Conservation (phyloP, 106 monocot genomes). For the Dioscorea dumetorum region DNA sequence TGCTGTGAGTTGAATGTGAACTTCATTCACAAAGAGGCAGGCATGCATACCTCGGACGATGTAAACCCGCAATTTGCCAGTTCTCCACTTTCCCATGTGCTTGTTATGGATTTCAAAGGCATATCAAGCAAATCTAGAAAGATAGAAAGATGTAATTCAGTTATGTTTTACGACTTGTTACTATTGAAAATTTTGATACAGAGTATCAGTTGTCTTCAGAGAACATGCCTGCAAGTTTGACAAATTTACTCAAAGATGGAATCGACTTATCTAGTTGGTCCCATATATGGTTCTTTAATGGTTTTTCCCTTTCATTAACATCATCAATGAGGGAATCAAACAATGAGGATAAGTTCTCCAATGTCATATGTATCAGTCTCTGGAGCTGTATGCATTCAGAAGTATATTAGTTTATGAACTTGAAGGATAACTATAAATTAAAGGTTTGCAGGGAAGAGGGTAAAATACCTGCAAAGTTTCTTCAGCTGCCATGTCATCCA, state of each 20-base stretch:
- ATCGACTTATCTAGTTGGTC: conserved; percentile 37
- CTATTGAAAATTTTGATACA: conserved; percentile 3
- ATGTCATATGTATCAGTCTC: conserved; percentile 55
- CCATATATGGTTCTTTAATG: conserved; percentile 16
- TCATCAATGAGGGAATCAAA: conserved; percentile 39
- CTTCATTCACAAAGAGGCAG: background rate
- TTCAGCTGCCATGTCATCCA: conserved; percentile 96
- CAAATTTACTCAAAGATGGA: conserved; percentile 64
- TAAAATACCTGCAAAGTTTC: conserved; percentile 89
- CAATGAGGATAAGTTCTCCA: conserved; percentile 67
- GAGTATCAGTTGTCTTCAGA: background rate
- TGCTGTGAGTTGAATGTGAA: background rate
- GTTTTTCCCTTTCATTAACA: conserved; percentile 23
- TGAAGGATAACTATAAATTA: background rate
- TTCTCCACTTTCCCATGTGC: conserved; percentile 81
- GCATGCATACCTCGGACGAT: conserved; percentile 59
- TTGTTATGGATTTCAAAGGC: conserved; percentile 77
- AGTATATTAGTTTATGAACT: background rate
- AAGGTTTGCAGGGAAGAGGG: background rate
- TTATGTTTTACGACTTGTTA: background rate
- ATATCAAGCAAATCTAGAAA: conserved; percentile 78
- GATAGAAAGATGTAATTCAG: conserved; percentile 9
- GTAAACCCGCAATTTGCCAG: conserved; percentile 64
- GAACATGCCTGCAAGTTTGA: conserved; percentile 70
- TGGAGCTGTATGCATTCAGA: conserved; percentile 60